Percentiles rank a stretch among this genome's conserved stretches.
Evolutionary conservation across 1,284 basidiomycete species (phyloP).

Genomic region (Stygiomarasmius scandens): DNA sequence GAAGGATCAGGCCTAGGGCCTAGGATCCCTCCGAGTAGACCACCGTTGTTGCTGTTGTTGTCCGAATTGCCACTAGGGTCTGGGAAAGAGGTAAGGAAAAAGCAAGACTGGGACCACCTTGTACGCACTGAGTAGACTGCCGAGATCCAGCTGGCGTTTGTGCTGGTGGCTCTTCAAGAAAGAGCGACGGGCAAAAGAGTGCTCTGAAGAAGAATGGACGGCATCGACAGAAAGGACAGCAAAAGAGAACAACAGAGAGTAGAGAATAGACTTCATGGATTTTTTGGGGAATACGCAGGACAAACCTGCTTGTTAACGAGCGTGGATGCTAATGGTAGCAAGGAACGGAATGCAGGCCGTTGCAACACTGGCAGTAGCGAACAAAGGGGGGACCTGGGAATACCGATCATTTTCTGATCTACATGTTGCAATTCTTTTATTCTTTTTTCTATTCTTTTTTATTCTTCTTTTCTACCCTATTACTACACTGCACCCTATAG

Average conservation of each 20-base stretch:
- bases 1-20: conserved; percentile 16
- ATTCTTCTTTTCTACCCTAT: no score
- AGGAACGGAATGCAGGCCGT: background rate
- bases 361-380: no score
- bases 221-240: conserved; percentile 32
- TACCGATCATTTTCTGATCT: background rate
- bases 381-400: background rate
- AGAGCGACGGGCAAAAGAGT: conserved; percentile 47
- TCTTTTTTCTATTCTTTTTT: background rate
- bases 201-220: conserved; percentile 35
- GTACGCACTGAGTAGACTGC: conserved; percentile 22
- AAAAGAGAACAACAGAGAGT: conserved; percentile 27
- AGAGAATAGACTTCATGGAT: background rate
- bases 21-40: conserved; percentile 16
- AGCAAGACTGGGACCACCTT: conserved; percentile 1
- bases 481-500: no score
- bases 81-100: conserved; percentile 1
- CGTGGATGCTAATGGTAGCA: background rate
- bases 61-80: conserved; percentile 8
- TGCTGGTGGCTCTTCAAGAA: conserved; percentile 26
- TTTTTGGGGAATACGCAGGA: background rate
- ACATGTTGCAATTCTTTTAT: background rate
- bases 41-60: background rate
- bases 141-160: background rate
- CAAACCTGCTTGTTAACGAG: background rate